These are phyloP conservation scores for Aspergillus clavatus DNA, from an alignment of 2,329 filamentous ascomycete genomes.

Conservation along the genomic window DNA sequence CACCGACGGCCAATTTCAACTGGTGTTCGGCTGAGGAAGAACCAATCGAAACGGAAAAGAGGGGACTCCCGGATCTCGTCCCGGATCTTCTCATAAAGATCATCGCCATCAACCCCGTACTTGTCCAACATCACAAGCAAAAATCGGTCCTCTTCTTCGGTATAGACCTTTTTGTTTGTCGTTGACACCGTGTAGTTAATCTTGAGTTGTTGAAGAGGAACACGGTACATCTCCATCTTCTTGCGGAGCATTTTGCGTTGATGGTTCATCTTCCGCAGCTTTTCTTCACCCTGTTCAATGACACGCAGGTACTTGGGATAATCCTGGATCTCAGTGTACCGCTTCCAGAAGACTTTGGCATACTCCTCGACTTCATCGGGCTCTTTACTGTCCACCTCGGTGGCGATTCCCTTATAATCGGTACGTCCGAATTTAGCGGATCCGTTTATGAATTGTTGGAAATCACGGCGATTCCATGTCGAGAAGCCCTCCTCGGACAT, in stretches of 20 bases:
- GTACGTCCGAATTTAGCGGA: conserved; percentile 86
- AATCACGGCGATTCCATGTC: conserved; percentile 95
- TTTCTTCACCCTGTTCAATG: conserved; percentile 90
- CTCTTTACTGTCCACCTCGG: conserved; percentile 87
- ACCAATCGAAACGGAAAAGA: conserved; percentile 98
- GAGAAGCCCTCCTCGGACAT: conserved; percentile 82
- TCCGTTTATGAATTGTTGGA: conserved; percentile 96
- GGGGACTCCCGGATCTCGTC: conserved; percentile 94
- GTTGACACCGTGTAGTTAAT: conserved; percentile 99
- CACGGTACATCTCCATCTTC: conserved; percentile 96
- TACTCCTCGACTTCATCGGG: conserved; percentile 82
- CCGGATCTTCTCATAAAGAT: conserved; percentile 88
- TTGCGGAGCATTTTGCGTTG: conserved; percentile 89
- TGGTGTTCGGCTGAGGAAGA: conserved; percentile 91
- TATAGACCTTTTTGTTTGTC: conserved; percentile 99
- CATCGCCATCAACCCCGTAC: conserved; percentile 85
- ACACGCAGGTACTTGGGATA: conserved; percentile 83
- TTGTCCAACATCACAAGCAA: conserved; percentile 88
- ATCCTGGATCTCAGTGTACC: conserved; percentile 84
- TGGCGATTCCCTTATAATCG: conserved; percentile 78
- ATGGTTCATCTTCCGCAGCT: conserved; percentile 79
- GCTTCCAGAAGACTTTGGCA: conserved; percentile 93
- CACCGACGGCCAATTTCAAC: conserved; percentile 89
- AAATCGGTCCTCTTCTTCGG: conserved; percentile 95
- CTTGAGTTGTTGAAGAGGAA: conserved; percentile 94